A percentile compares a stretch with the other conserved stretches of the same genome.
Evolutionary conservation across 331 rosid species (phyloP).

Genomic region (Stylosanthes scabra): DNA sequence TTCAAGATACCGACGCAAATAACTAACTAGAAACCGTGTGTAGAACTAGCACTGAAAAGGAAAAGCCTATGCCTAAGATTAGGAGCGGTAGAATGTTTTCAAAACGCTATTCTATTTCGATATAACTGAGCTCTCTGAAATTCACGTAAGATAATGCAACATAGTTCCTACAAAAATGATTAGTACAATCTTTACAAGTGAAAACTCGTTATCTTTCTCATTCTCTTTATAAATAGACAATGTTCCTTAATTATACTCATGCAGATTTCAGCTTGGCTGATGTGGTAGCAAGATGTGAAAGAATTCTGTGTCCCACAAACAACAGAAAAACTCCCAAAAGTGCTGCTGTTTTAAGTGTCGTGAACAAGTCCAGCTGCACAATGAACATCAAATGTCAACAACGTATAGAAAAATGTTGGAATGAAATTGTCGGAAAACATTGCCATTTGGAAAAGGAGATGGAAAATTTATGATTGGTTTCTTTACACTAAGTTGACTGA

Average conservation of each 20-base stretch:
- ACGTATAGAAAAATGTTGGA: neutral
- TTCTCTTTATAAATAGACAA: constrained; percentile 33
- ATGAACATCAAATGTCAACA: constrained; percentile 20
- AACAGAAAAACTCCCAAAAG: constrained; percentile 74
- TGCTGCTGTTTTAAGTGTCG: constrained; percentile 79
- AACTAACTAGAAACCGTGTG: neutral
- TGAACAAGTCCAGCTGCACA: constrained; percentile 89
- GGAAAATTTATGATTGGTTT: constrained; percentile 20
- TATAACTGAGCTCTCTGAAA: constrained; percentile 33
- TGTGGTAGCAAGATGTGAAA: constrained; percentile 79
- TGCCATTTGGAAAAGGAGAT: neutral
- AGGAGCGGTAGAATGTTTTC: neutral
- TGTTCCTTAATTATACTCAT: constrained; percentile 48
- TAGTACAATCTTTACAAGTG: constrained; percentile 41
- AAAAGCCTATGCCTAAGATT: neutral
- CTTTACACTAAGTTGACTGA: constrained; percentile 13
- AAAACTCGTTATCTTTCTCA: constrained; percentile 19
- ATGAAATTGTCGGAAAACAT: neutral
- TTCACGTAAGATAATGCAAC: constrained; percentile 32
- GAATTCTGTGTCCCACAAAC: constrained; percentile 87
- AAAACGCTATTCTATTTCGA: constrained; percentile 24
- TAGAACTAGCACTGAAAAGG: neutral
- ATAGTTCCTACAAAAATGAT: constrained; percentile 74
- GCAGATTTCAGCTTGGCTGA: constrained; percentile 93
- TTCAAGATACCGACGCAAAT: neutral